Base-by-base conservation (phyloP, 2,329 filamentous ascomycete genomes). In the Fusarium falciforme region DNA sequence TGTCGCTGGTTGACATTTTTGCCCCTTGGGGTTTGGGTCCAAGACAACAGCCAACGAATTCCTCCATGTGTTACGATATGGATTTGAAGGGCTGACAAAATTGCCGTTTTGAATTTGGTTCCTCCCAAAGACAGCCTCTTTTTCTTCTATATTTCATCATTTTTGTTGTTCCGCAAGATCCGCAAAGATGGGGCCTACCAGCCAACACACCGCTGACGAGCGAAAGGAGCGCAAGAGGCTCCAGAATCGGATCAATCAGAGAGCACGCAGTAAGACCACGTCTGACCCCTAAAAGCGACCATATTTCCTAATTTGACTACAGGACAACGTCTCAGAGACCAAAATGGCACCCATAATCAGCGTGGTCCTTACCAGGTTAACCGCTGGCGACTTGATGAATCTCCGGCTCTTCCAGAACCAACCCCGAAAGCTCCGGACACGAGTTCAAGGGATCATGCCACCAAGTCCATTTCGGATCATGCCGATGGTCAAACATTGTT, bases 221-320 rank as follows among this genome's bases (percentile, higher is more conserved):
- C 66, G 49, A 17, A 66, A 64, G 31, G 63, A 73, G 0, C 64
- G 61, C 2, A 72, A 76, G 35, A 52, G 47, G n/a, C 8, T 44
- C 1, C 68, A 76, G 35, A 76, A 74, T 52, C 64, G 73, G 6
- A 12, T 65, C 11, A 74, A 74, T 14, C 73, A 76, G 22, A 66
- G 73, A 64, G 71, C 66, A 5, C 66, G 64, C n/a, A 68, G 74
- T 76, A 67, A 64, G 60, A 11, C 17, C 4, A 11, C 42, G 14
- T 17, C 2, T 10, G 5, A 57, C 17, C 16, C 35, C 25, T 40
- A 17, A 1, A 40, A n/a, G 20, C 1, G 22, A 38, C 20, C 17
- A 17, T 36, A 3, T 14, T 8, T 2, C 6, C 35, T 58, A n/a
- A 58, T 27, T n/a, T 4, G 11, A 38, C 4, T 14, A n/a, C 35